Evolutionary conservation across 2,329 filamentous ascomycete species (phyloP), one percentile per base, ranked within the genome.

Genomic region (Diaporthe citri): DNA sequence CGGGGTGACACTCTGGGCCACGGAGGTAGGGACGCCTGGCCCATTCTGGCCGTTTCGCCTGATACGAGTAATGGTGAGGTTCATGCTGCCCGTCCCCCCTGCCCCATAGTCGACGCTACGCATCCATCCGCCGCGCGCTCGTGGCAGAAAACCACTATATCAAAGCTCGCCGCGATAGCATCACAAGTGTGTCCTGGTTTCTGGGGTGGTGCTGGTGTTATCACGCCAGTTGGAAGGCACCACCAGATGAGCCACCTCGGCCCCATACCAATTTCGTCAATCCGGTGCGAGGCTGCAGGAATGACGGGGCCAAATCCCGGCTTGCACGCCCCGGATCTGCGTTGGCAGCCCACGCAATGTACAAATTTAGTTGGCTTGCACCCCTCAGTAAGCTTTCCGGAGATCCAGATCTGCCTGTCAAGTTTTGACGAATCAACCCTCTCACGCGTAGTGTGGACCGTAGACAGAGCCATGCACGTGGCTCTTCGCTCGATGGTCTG

Each of bases 341-440:
- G 43, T 25, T 36, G 43, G 43, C 31, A 51, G 28, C 8, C 60
- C 28, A 25, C 28, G 60, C 10, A 10, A 31, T 51, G 59, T n/a
- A 66, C 22, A 48, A 48, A 36, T 51, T 48, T 66, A 51, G 62
- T 25, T 67, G 43, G 43, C 25, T 12, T 64, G 7, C 46, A 51
- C 28, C 31, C 28, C 31, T 15, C 46, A 67, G 28, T 39, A 67
- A 67, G 62, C 62, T 67, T 67, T 52, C 62, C 20, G 31, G 62
- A 39, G 46, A 67, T 52, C 43, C 62, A 67, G 62, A 67, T 67
- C 62, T 67, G 22, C 20, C 62, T 25, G 62, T 67, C 31, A 51
- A 5, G 43, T 36, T 17, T 39, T 39, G 62, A 51, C 43, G 46
- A 51, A 51, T 52, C 62, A 67, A 52, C 13, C 60, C 17, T 43